These are phyloP conservation scores for Pseudocercospora ulei DNA, from an alignment of 2,329 filamentous ascomycete genomes.

Conservation along the genomic window DNA sequence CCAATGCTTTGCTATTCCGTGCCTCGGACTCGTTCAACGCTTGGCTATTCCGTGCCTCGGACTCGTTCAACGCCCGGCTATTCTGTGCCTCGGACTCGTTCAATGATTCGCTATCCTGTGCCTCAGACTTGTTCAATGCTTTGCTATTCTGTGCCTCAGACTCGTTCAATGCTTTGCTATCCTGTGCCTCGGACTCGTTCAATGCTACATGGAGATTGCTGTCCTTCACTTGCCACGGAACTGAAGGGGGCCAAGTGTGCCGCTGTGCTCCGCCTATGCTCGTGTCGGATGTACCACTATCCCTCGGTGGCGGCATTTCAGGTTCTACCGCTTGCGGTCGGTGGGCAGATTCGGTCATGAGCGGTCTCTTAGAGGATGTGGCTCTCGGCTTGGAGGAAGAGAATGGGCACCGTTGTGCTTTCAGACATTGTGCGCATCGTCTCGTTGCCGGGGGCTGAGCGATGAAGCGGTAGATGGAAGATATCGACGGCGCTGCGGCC, in stretches of 20 bases:
- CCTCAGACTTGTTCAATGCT: conserved; percentile 54
- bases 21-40: too few relatives aligned
- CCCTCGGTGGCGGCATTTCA: conserved; percentile 51
- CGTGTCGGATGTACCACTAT: conserved; percentile 49
- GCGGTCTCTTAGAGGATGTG: conserved; percentile 49
- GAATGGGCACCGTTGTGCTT: conserved; percentile 37
- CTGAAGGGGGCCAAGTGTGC: conserved; percentile 41
- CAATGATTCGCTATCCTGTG: conserved; percentile 40
- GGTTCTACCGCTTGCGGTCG: conserved; percentile 51
- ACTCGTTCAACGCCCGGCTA: conserved; percentile 52
- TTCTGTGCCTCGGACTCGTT: conserved; percentile 49
- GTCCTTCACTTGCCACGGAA: conserved; percentile 37
- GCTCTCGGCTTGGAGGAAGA: conserved; percentile 36
- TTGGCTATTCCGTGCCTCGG: conserved; percentile 44
- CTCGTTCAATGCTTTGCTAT: conserved; percentile 45
- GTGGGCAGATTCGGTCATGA: conserved; percentile 58
- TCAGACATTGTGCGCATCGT: conserved; percentile 39
- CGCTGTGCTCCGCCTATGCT: conserved; percentile 50
- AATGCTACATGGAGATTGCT: conserved; percentile 41
- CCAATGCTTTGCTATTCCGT: conserved; percentile 50
- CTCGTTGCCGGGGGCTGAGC: conserved; percentile 27
- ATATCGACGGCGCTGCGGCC: conserved; percentile 26
- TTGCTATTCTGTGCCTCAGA: too few relatives aligned
- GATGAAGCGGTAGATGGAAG: conserved; percentile 34
- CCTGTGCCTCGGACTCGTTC: conserved; percentile 49